phyloP scores from a whole-genome alignment of 768 basidiomycete genomes.

The Rhodotorula taiwanensis region DNA sequence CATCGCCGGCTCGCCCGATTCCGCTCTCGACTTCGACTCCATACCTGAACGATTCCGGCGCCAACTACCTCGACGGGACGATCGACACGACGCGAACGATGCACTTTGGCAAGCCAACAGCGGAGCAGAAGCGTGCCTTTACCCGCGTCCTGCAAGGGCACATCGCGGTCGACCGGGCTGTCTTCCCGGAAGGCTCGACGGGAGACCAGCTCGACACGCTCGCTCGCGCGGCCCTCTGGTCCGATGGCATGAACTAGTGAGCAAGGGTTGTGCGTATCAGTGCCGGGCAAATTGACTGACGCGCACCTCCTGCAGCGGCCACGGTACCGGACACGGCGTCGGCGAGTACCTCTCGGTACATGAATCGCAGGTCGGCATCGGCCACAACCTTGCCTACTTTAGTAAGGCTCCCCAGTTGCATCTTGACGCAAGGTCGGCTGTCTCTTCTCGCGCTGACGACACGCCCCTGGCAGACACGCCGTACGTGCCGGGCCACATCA shows the following conservation, averaged over 20 bases:
- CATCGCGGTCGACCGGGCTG: slow-evolving; percentile 83
- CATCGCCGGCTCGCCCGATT: slow-evolving; percentile 59
- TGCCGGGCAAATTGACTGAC: no score
- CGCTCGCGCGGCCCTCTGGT: slow-evolving; percentile 36
- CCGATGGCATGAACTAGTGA: slow-evolving; percentile 37
- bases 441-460: no score
- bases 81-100: slow-evolving; percentile 57
- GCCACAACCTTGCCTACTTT: slow-evolving; percentile 10
- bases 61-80: slow-evolving; percentile 64
- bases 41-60: slow-evolving; percentile 92
- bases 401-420: slow-evolving; percentile 7
- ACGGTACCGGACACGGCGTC: slow-evolving; percentile 87
- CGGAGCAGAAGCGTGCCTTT: slow-evolving; percentile 62
- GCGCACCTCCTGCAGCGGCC: slow-evolving; percentile 48
- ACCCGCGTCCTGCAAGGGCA: slow-evolving; percentile 95
- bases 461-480: slow-evolving; percentile 46
- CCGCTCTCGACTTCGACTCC: slow-evolving; percentile 72
- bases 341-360: slow-evolving; percentile 63
- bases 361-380: slow-evolving; percentile 34
- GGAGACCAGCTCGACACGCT: slow-evolving; percentile 47
- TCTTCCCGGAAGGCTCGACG: slow-evolving; percentile 85
- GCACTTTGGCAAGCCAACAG: slow-evolving; percentile 52
- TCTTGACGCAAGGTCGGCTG: no score
- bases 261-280: no score
- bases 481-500: slow-evolving; percentile 75